A percentile compares a stretch with the other conserved stretches of the same genome.
Evolutionary conservation across 495 filamentous ascomycete species (phyloP).

Genomic region (Penicillium atrosanguineum): DNA sequence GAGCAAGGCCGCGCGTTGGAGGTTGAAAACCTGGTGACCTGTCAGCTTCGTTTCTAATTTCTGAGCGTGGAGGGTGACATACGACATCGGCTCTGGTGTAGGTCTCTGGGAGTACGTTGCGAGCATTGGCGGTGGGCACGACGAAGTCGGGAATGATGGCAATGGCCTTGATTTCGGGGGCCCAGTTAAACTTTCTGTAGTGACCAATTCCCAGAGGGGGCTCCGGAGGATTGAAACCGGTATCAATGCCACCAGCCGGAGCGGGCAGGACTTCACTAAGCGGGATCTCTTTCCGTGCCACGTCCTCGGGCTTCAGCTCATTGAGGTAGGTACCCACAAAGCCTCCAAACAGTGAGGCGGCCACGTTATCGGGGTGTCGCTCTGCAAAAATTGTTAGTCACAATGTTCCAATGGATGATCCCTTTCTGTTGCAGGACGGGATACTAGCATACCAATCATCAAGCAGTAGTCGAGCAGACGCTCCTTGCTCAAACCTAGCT

Average conservation of each 20-base stretch:
- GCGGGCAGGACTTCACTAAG: constrained; percentile 87
- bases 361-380: constrained; percentile 95
- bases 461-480: constrained; percentile 91
- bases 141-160: constrained; percentile 94
- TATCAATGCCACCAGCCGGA: constrained; percentile 84
- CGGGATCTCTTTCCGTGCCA: constrained; percentile 86
- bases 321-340: constrained; percentile 95
- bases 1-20: constrained; percentile 86
- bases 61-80: constrained; percentile 22
- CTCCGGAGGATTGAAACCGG: constrained; percentile 74
- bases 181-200: constrained; percentile 89
- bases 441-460: constrained; percentile 67
- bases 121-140: constrained; percentile 82
- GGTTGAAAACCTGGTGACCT: constrained; percentile 71
- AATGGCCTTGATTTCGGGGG: constrained; percentile 88
- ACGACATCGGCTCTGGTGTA: constrained; percentile 81
- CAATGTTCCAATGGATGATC: constrained; percentile 12
- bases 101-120: constrained; percentile 71
- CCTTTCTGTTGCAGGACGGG: neutral
- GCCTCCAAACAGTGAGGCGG: constrained; percentile 91
- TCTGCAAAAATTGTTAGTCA: constrained; percentile 43
- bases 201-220: constrained; percentile 91
- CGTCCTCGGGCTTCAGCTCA: constrained; percentile 81
- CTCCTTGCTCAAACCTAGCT: constrained; percentile 73
- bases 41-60: neutral